Base-by-base conservation (phyloP, 2,329 filamentous ascomycete genomes). In the Aspergillus pseudoterreus region DNA sequence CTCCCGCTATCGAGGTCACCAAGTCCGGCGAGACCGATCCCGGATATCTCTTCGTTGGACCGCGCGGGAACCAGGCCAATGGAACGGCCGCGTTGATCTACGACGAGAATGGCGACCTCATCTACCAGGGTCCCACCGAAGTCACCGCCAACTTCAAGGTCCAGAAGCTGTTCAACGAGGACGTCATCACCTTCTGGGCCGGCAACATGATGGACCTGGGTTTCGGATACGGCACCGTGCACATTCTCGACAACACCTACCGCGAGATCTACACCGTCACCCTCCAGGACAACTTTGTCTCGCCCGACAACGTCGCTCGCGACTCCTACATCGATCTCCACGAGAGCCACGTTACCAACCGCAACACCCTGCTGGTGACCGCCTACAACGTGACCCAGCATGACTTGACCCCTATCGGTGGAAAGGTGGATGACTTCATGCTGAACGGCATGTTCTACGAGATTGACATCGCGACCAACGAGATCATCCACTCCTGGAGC, bases 101-200 rank as follows among this genome's bases (percentile, higher is more conserved):
- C 50, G 65, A 67, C 32, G 62, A 71, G 42, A 61, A 61, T 4
- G 68, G 68, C 17, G 59, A 71, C 21, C 52, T 72, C 11, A 58
- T 72, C 27, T 72, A 69, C 45, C 61, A 71, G 45, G 67, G 69
- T 2, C 68, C 67, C 1, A 54, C 61, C 6, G 60, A 66, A 46
- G 58, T 67, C 15, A 64, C 63, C 4, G 61, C 63, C 47, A 71
- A 69, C 51, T 65, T 72, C 57, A 64, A 57, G 51, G 63, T 69
- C 1, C 69, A 72, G 55, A 61, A 57, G 24, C 57, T 71, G n/a
- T 63, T 63, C 48, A 65, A 63, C 12, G 32, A 62, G 14, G 63
- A 66, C 36, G 69, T 71, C 17, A 57, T 73, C 43, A 71, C 66
- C 17, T 72, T 68, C 55, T 72, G 68, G 68, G 62, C 64, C 19